Evolutionary conservation across 495 filamentous ascomycete genomes (phyloP).

Genomic region (Halenospora varia): DNA sequence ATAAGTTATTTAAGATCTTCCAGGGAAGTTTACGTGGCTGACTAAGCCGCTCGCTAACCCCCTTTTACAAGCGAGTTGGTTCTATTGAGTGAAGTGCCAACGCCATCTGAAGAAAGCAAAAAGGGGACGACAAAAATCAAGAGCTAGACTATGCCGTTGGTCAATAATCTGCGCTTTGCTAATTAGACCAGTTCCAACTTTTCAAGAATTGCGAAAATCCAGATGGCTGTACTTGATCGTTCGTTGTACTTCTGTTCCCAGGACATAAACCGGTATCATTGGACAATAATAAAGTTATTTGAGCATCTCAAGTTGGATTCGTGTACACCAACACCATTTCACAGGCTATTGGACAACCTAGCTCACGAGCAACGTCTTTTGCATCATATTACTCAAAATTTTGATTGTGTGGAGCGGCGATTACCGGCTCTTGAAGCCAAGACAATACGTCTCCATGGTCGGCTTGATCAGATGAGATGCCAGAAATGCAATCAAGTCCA

Average conservation of each 20-base stretch:
- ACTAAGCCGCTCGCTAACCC: no score
- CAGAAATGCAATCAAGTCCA: slow-evolving; percentile 13
- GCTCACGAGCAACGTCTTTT: slow-evolving; percentile 8
- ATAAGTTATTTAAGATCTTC: no score
- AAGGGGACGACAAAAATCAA: no score
- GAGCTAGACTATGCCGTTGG: no score
- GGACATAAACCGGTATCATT: slow-evolving; percentile 16
- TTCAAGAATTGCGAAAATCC: slow-evolving; percentile 21
- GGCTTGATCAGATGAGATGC: slow-evolving; percentile 10
- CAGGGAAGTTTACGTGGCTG: no score
- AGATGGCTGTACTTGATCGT: slow-evolving; percentile 16
- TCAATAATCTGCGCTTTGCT: no score
- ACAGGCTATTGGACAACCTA: slow-evolving; percentile 18
- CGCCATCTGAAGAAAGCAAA: no score
- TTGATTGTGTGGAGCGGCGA: slow-evolving; percentile 11
- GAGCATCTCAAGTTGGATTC: slow-evolving; percentile 14
- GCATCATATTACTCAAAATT: slow-evolving; percentile 13
- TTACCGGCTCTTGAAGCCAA: slow-evolving; percentile 15
- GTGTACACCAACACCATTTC: slow-evolving; percentile 12
- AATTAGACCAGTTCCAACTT: slow-evolving; percentile 19
- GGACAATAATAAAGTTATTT: slow-evolving; percentile 11
- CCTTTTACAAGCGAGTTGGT: no score
- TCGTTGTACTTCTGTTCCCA: slow-evolving; percentile 20
- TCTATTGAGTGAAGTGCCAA: no score
- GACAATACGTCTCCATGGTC: slow-evolving; percentile 16